These are phyloP conservation scores for Myxozyma vanderwaltii DNA, from an alignment of 805 yeast species.

Conservation along the genomic window DNA sequence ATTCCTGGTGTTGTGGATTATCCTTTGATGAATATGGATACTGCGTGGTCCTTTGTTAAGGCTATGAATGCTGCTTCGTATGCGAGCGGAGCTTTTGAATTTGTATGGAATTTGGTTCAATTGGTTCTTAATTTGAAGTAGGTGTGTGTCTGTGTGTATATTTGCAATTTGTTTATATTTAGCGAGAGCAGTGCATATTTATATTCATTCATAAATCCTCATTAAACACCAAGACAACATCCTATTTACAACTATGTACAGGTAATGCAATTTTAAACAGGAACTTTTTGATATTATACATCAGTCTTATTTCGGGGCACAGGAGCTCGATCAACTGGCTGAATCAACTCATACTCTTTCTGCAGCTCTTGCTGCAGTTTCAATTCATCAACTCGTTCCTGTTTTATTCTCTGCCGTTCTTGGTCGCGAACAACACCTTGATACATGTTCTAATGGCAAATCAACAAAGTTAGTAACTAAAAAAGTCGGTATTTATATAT, in stretches of 20 bases:
- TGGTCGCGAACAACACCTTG: slow-evolving; percentile 35
- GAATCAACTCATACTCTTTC: slow-evolving; percentile 33
- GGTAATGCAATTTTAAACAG: not conserved
- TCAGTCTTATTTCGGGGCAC: too few relatives aligned
- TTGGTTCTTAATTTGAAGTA: slow-evolving; percentile 16
- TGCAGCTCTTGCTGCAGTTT: slow-evolving; percentile 30
- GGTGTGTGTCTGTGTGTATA: too few relatives aligned
- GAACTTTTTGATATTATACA: not conserved
- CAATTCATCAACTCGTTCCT: slow-evolving; percentile 34
- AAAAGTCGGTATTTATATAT: not conserved
- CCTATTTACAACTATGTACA: slow-evolving; percentile 10
- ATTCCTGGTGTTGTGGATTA: slow-evolving; percentile 91
- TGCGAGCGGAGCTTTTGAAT: slow-evolving; percentile 64
- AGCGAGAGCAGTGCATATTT: not conserved
- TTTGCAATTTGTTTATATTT: not conserved
- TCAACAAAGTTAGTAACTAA: not conserved
- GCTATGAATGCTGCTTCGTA: slow-evolving; percentile 85
- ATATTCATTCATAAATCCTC: not conserved
- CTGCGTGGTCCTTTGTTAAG: slow-evolving; percentile 86
- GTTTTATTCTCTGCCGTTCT: slow-evolving; percentile 34
- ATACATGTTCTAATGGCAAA: slow-evolving; percentile 25
- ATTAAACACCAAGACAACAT: not conserved
- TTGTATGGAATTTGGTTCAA: slow-evolving; percentile 39
- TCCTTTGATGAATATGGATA: slow-evolving; percentile 77
- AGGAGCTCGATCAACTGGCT: slow-evolving; percentile 26